Conservation (phyloP, 1,284 basidiomycete species). For the Vanrija sp. region DNA sequence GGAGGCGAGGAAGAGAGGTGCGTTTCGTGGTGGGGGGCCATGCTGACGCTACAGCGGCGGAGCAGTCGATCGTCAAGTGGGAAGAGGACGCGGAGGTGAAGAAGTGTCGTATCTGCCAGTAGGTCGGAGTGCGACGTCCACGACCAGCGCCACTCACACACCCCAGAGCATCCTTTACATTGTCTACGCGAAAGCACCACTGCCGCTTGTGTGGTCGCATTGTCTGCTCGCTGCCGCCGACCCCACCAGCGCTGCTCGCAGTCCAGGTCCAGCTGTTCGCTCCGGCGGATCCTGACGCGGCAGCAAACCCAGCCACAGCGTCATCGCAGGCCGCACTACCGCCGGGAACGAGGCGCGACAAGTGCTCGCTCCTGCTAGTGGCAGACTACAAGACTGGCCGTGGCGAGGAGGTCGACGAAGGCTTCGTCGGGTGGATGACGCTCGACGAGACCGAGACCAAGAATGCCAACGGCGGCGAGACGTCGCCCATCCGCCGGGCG, state of each 20-base stretch:
- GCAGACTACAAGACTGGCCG: conserved; percentile 67
- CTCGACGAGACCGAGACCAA: conserved; percentile 36
- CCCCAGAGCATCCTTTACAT: conserved; percentile 68
- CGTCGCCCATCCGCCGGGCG: background rate
- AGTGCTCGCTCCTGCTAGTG: conserved; percentile 74
- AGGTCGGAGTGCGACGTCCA: conserved; percentile 40
- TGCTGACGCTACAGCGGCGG: conserved; percentile 57
- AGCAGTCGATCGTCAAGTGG: conserved; percentile 94
- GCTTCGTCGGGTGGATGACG: conserved; percentile 68
- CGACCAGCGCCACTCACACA: background rate
- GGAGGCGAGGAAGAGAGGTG: conserved; percentile 45
- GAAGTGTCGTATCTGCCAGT: conserved; percentile 82
- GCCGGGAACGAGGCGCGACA: conserved; percentile 57
- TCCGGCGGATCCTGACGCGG: conserved; percentile 28
- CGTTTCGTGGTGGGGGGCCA: conserved; percentile 1
- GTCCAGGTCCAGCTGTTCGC: conserved; percentile 44
- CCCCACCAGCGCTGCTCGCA: conserved; percentile 53
- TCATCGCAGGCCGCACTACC: conserved; percentile 23
- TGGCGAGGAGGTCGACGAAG: conserved; percentile 80
- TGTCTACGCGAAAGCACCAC: conserved; percentile 93
- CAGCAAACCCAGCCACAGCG: conserved; percentile 5
- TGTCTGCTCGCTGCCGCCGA: conserved; percentile 83
- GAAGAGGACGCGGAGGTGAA: conserved; percentile 72
- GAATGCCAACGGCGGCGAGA: background rate
- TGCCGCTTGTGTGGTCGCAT: conserved; percentile 91